Evolutionary conservation across 75 land plant species (phyloP).

Genomic region (Selaginella tamariscina): DNA sequence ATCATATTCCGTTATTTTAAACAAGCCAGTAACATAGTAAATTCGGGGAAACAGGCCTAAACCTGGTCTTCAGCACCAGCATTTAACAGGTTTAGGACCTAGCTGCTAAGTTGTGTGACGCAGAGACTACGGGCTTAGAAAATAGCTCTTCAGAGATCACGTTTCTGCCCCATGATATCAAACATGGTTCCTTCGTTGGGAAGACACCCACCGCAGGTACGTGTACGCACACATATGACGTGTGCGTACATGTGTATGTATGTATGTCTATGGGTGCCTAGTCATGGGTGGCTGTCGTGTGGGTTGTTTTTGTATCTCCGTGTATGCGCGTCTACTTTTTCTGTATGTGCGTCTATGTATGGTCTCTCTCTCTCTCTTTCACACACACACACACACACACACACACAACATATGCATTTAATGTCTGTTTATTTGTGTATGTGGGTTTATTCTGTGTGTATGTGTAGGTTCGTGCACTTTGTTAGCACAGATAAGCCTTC

Average conservation of each 20-base stretch:
- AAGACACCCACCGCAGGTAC: background rate
- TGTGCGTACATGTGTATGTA: too few relatives aligned
- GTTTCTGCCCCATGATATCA: conserved; percentile 10
- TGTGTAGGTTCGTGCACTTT: conserved; percentile 13
- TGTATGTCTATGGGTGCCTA: too few relatives aligned
- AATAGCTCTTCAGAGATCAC: conserved; percentile 5
- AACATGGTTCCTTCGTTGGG: background rate
- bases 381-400: too few relatives aligned
- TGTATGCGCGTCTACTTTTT: too few relatives aligned
- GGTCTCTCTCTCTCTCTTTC: too few relatives aligned
- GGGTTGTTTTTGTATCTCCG: too few relatives aligned
- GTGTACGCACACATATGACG: too few relatives aligned
- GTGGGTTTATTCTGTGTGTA: too few relatives aligned
- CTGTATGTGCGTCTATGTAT: too few relatives aligned
- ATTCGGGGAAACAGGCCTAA: conserved; percentile 12
- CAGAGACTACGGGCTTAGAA: background rate
- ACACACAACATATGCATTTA: too few relatives aligned
- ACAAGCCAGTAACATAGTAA: conserved; percentile 10
- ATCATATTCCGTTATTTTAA: conserved; percentile 12
- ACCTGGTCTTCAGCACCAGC: conserved; percentile 19
- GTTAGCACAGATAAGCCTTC: conserved; percentile 11
- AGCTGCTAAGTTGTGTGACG: background rate
- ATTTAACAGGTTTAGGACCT: conserved; percentile 15
- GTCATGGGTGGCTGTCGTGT: too few relatives aligned
- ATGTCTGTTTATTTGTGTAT: too few relatives aligned